Evolutionary conservation across 768 basidiomycete genomes (phyloP).

Genomic region (Agaricus subrufescens): DNA sequence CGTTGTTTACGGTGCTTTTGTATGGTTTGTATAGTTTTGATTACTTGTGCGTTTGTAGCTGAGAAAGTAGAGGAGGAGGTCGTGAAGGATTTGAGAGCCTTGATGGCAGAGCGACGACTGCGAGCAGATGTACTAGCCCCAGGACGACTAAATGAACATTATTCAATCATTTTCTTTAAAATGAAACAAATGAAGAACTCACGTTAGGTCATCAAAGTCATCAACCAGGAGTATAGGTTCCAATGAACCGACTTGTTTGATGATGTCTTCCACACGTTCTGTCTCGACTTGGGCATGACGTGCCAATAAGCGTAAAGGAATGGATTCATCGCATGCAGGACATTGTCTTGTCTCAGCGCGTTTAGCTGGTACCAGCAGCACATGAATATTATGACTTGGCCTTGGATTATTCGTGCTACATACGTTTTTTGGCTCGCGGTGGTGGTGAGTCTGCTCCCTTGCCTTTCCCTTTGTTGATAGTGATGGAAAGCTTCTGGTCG

Average conservation of each 20-base stretch:
- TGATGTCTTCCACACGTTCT: slow-evolving; percentile 65
- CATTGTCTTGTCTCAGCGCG: slow-evolving; percentile 73
- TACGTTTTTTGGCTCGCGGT: slow-evolving; percentile 7
- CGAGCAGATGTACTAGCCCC: slow-evolving; percentile 26
- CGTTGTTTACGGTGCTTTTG: slow-evolving; percentile 68
- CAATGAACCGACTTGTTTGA: slow-evolving; percentile 55
- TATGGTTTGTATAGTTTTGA: slow-evolving; percentile 56
- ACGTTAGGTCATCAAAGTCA: slow-evolving; percentile 50
- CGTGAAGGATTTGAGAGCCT: slow-evolving; percentile 32
- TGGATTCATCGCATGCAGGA: slow-evolving; percentile 68
- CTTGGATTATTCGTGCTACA: not conserved
- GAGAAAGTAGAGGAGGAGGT: slow-evolving; percentile 18
- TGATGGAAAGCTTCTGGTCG: not conserved
- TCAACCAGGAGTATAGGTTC: slow-evolving; percentile 43
- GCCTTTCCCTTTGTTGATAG: slow-evolving; percentile 5
- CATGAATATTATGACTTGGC: not conserved
- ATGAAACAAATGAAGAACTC: slow-evolving; percentile 17
- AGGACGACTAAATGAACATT: slow-evolving; percentile 17
- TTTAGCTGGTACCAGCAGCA: slow-evolving; percentile 38
- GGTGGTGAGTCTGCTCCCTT: not conserved
- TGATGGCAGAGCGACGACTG: slow-evolving; percentile 32
- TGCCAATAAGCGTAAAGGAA: slow-evolving; percentile 68
- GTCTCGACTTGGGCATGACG: slow-evolving; percentile 63
- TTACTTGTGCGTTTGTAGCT: slow-evolving; percentile 25
- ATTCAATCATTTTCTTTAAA: not conserved